phyloP scores from a whole-genome alignment of 208 protist species.

The Chromosphaera perkinsii region DNA sequence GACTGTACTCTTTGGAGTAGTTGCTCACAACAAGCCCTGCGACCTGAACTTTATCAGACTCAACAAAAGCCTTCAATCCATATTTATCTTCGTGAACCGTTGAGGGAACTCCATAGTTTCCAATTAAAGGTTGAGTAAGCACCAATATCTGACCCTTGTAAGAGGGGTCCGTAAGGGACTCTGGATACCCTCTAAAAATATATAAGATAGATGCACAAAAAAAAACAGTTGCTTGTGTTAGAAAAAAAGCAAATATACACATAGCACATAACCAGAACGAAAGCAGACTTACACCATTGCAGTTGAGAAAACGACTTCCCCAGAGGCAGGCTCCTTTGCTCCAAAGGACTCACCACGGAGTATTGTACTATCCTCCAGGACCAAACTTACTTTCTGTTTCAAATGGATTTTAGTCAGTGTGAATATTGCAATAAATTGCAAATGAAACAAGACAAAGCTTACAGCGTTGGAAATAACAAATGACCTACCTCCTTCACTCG shows the following conservation, averaged over 20 bases:
- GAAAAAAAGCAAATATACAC: too few relatives aligned
- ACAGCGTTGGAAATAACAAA: neutral
- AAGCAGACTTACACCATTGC: slow-evolving; percentile 18
- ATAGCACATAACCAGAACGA: neutral
- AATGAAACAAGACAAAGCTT: neutral
- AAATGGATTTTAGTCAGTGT: neutral
- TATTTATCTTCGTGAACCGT: slow-evolving; percentile 58
- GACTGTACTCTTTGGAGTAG: slow-evolving; percentile 84
- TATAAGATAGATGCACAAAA: neutral
- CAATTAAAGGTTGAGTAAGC: slow-evolving; percentile 90
- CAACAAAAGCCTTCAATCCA: slow-evolving; percentile 87
- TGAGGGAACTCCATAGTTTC: slow-evolving; percentile 90
- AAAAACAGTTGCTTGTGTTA: neutral
- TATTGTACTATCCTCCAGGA: slow-evolving; percentile 78
- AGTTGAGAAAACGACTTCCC: slow-evolving; percentile 70
- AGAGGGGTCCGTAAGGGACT: slow-evolving; percentile 90
- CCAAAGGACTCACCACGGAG: slow-evolving; percentile 87
- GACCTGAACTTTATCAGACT: slow-evolving; percentile 74
- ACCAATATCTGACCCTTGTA: slow-evolving; percentile 95
- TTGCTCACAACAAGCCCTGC: slow-evolving; percentile 79
- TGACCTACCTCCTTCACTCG: neutral
- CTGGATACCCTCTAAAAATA: slow-evolving; percentile 69
- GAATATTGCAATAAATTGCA: neutral
- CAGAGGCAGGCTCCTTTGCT: slow-evolving; percentile 62
- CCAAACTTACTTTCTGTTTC: slow-evolving; percentile 1